Evolutionary conservation across 2,329 filamentous ascomycete genomes (phyloP), one percentile per base, ranked within the genome.

Genomic region (Ophiostoma novo-ulmi): DNA sequence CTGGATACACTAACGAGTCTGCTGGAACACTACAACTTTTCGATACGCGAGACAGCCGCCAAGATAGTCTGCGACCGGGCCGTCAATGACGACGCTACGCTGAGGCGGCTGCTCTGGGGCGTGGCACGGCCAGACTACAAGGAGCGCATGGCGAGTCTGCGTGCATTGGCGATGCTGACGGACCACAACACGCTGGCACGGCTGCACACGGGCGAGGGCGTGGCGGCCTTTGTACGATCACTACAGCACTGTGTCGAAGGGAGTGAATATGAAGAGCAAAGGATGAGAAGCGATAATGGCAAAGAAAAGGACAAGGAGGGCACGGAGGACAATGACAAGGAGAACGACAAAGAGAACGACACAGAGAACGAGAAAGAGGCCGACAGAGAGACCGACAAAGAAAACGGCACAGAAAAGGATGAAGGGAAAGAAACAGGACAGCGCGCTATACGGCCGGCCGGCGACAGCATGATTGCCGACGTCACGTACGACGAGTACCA

Each of bases 11-110:
- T 94, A 11, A 82, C 88, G 69, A 90, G 87, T 73, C 83, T 94
- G 4, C 81, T 91, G 14, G 82, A 85, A 69, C 91, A 91, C 77
- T 90, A 90, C 72, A 94, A 89, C 78, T 89, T 87, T 76, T 86
- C 90, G 26, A 90, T 94, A 73, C 84, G 89, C 74, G 89, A 91
- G 72, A 89, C 90, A 71, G 87, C 89, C 13, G 83, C 84, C 73
- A 86, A 85, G 75, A 88, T 87, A 35, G 80, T 87, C 5, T 85
- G 82, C 75, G 84, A 87, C 71, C 80, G 84, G 36, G 83, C 84
- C 1, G 83, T 89, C 31, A 87, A 92, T 74, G 88, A 91, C 75
- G 76, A 80, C 7, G 77, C 81, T 13, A 82, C 83, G 1, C 80
- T 88, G 3, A 78, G 84, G 67, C 75, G 79, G 58, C 77, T 90